Evolutionary conservation across 2,329 filamentous ascomycete genomes (phyloP).

Genomic region (Arthrobotrys sinensis): DNA sequence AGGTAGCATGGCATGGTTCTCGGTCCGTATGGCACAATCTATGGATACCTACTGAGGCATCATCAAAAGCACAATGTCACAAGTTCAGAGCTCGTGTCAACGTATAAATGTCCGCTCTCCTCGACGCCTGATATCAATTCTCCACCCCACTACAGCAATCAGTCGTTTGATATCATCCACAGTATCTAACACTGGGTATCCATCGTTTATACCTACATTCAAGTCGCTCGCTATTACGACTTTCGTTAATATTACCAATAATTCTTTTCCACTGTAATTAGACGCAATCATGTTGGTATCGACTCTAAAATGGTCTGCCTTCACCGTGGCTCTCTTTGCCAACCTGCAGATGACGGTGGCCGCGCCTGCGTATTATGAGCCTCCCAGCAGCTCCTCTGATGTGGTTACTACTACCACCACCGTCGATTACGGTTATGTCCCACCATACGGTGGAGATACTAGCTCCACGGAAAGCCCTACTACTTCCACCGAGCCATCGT

Average conservation of each 20-base stretch:
- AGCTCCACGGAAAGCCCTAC: conserved; percentile 19
- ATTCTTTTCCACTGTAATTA: conserved; percentile 2
- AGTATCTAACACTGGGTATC: not conserved
- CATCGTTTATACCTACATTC: conserved; percentile 15
- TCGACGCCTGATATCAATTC: not conserved
- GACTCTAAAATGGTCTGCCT: conserved; percentile 40
- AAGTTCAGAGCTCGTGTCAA: not conserved
- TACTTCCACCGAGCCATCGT: conserved; percentile 6
- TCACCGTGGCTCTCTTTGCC: conserved; percentile 18
- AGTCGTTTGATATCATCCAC: not conserved
- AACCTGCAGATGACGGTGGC: conserved; percentile 26
- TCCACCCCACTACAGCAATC: not conserved
- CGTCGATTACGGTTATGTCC: conserved; percentile 25
- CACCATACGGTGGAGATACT: conserved; percentile 15
- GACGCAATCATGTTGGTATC: conserved; percentile 35
- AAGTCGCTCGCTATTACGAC: conserved; percentile 35
- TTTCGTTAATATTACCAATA: conserved; percentile 29
- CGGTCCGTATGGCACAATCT: not conserved
- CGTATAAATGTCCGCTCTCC: conserved; percentile 9
- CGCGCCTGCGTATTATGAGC: conserved; percentile 33
- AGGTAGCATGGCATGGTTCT: conserved; percentile 31
- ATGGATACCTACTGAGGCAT: not conserved
- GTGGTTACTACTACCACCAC: conserved; percentile 6
- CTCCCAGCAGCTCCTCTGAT: conserved; percentile 9
- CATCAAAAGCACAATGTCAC: not conserved